Evolutionary conservation across 345 rosid genomes (phyloP), one percentile per base, ranked within the genome.

Genomic region (Euclidium syriacum): DNA sequence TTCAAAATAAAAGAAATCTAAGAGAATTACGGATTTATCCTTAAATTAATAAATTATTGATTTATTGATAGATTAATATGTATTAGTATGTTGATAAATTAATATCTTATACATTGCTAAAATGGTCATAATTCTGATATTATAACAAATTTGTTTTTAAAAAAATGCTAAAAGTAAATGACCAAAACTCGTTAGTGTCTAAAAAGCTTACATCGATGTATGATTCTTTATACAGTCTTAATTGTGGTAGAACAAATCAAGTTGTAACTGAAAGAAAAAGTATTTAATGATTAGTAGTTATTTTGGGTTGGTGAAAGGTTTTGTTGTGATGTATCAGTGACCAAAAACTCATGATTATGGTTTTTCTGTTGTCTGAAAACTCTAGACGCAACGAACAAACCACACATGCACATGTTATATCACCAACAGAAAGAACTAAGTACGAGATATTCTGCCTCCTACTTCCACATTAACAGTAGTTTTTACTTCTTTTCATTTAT

Each of bases 341-440:
- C 64, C 58, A 70, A 70, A 54, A 70, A 54, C 70, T 32, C 55
- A 70, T 63, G 46, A 63, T 63, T 55, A 63, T 63, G 52, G 36
- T 27, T 33, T 36, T 47, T 70, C 62, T 62, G 63, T 70, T 70
- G 67, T 47, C 48, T 62, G 70, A 55, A 70, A 70, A 70, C 43
- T n/a, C n/a, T 40, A 63, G 70, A 70, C 68, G 75, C 64, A 62
- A 63, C 58, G 64, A 70, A 63, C 64, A 55, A 43, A 62, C 68
- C 70, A 64, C 35, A 49, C 75, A 70, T 62, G 70, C 75, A 70
- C 74, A 62, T 62, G 74, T 62, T 62, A 46, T 53, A 62, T 70
- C 73, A 67, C 58, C 64, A 42, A 67, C 60, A 41, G 35, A 51
- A 51, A 42, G 19, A 59, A 59, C 66, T 61, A 58, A 42, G 67